These are phyloP conservation scores for Carex scoparia DNA, from an alignment of 176 grass and related monocot species.

Conservation along the genomic window DNA sequence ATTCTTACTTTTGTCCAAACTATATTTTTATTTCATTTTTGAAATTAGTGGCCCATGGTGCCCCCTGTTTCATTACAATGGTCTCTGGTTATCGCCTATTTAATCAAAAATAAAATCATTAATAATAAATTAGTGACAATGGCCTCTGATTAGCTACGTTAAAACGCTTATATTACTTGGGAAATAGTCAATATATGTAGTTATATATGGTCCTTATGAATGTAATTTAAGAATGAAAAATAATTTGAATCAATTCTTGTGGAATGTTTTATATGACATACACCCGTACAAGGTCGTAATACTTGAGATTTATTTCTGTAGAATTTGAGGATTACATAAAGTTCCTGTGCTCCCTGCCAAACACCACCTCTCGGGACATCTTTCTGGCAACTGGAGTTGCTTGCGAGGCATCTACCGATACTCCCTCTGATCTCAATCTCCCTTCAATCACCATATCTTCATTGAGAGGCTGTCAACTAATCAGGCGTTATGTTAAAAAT, in stretches of 20 bases:
- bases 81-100: too few species aligned
- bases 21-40: too few species aligned
- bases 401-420: not conserved
- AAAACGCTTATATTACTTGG: not conserved
- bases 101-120: too few species aligned
- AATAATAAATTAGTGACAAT: too few species aligned
- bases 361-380: conserved; percentile 21
- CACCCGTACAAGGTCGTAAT: too few species aligned
- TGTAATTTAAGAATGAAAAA: not conserved
- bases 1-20: not conserved
- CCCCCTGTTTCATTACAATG: too few species aligned
- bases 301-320: not conserved
- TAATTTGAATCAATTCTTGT: not conserved
- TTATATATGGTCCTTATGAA: not conserved
- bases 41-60: too few species aligned
- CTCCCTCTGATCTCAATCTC: conserved; percentile 47
- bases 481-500: conserved; percentile 38
- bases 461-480: conserved; percentile 23
- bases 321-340: conserved; percentile 39
- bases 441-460: conserved; percentile 53
- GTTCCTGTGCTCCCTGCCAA: conserved; percentile 49
- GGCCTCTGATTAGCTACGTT: too few species aligned
- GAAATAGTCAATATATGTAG: not conserved
- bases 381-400: conserved; percentile 13
- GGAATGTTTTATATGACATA: not conserved